Percentiles rank a stretch among this genome's conserved stretches.
These are phyloP conservation scores for Diaporthe destruens DNA, from an alignment of 2,329 filamentous ascomycete species.

Conservation along the genomic window DNA sequence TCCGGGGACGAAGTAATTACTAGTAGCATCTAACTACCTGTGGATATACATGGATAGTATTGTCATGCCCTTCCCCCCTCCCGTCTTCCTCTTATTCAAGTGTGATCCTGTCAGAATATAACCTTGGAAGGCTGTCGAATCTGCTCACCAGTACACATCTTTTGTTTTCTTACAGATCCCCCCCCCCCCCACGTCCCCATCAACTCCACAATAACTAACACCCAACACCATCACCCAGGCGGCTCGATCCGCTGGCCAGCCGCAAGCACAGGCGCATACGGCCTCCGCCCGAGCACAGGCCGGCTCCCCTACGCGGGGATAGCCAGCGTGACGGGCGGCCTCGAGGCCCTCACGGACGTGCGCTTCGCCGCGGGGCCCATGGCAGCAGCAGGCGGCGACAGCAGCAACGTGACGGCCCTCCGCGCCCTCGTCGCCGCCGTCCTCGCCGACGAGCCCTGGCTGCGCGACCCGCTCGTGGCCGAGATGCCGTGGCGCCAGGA, in stretches of 20 bases:
- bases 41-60: no score
- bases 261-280: conserved; percentile 25
- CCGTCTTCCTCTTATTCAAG: no score
- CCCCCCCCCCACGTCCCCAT: no score
- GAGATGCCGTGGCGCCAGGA: conserved; percentile 23
- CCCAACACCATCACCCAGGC: not conserved
- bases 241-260: conserved; percentile 34
- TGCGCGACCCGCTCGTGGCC: not conserved
- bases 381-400: not conserved
- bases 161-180: no score
- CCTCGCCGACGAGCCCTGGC: conserved; percentile 17
- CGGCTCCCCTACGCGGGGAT: conserved; percentile 27
- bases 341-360: conserved; percentile 15
- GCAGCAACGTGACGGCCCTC: not conserved
- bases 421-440: not conserved
- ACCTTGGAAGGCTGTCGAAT: no score
- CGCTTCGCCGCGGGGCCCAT: conserved; percentile 17
- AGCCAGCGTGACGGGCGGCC: not conserved
- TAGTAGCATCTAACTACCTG: no score
- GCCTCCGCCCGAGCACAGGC: conserved; percentile 18
- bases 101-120: no score
- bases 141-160: no score
- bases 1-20: no score
- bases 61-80: no score
- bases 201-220: not conserved